These are phyloP conservation scores for Alternaria triticimaculans DNA, from an alignment of 2,329 filamentous ascomycete species.

Conservation along the genomic window DNA sequence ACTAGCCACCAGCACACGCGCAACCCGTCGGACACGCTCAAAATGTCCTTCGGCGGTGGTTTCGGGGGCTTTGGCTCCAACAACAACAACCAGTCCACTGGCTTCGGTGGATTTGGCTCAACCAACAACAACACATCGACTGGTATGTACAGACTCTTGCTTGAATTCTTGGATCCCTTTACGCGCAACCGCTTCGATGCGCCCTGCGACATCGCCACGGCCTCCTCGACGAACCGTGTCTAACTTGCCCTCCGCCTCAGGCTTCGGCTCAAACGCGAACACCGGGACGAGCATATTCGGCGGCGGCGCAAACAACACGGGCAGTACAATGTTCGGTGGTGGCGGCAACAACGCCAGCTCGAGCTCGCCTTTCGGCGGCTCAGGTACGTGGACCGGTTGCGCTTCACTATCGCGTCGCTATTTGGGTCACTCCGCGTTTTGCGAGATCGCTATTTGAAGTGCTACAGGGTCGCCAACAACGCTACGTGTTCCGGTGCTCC, in stretches of 20 bases:
- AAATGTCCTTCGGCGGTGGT: slow-evolving; percentile 59
- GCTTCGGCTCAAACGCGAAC: slow-evolving; percentile 48
- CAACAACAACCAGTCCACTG: slow-evolving; percentile 39
- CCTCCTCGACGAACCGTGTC: slow-evolving; percentile 40
- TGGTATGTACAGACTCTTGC: slow-evolving; percentile 58
- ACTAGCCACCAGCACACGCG: slow-evolving; percentile 26
- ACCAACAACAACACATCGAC: slow-evolving; percentile 45
- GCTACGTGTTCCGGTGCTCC: not conserved
- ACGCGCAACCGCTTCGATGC: slow-evolving; percentile 38
- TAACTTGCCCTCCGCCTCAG: slow-evolving; percentile 51
- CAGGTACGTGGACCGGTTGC: slow-evolving; percentile 49
- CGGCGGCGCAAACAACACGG: slow-evolving; percentile 38
- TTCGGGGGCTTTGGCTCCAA: slow-evolving; percentile 55
- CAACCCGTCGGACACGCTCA: slow-evolving; percentile 31
- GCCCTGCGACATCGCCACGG: slow-evolving; percentile 36
- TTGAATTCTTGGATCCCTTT: slow-evolving; percentile 16
- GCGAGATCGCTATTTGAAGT: not conserved
- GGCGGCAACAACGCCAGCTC: slow-evolving; percentile 36
- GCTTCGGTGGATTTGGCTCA: slow-evolving; percentile 53
- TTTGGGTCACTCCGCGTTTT: slow-evolving; percentile 6
- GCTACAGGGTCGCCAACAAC: not conserved
- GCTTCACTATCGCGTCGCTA: slow-evolving; percentile 38
- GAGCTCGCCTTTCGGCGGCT: slow-evolving; percentile 43
- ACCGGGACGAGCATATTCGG: slow-evolving; percentile 43
- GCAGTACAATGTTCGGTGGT: slow-evolving; percentile 42